Percentiles rank a stretch among this genome's conserved stretches.
These are phyloP conservation scores for Anisodus acutangulus DNA, from an alignment of 257 asterid species.

Conservation along the genomic window DNA sequence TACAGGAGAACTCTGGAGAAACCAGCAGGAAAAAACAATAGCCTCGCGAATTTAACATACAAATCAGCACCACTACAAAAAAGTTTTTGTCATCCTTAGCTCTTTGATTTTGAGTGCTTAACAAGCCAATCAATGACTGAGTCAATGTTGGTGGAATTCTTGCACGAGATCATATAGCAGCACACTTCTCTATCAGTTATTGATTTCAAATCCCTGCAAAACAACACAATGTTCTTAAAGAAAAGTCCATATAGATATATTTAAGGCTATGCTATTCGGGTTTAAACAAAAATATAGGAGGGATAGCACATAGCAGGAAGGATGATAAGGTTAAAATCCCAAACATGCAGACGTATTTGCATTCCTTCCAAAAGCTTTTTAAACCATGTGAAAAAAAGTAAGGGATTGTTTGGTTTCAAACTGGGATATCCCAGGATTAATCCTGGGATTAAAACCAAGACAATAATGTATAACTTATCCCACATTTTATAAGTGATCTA, in stretches of 20 bases:
- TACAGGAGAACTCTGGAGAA: slow-evolving; percentile 26
- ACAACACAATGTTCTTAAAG: slow-evolving; percentile 2
- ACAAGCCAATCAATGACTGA: slow-evolving; percentile 97
- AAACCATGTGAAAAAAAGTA: not conserved
- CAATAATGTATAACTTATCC: too few species aligned
- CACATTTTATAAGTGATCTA: too few species aligned
- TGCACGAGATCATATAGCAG: slow-evolving; percentile 99
- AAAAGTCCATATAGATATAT: not conserved
- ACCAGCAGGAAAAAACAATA: slow-evolving; percentile 15
- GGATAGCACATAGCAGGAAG: not conserved
- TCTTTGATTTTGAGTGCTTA: slow-evolving; percentile 91
- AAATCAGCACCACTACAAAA: slow-evolving; percentile 30
- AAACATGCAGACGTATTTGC: not conserved
- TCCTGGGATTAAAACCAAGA: too few species aligned
- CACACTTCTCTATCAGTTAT: slow-evolving; percentile 93
- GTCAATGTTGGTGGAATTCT: slow-evolving; percentile 90
- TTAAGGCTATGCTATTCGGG: not conserved
- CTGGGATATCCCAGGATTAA: too few species aligned
- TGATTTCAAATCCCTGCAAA: slow-evolving; percentile 80
- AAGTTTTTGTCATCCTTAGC: slow-evolving; percentile 43
- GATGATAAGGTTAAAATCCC: not conserved
- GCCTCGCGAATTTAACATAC: slow-evolving; percentile 39
- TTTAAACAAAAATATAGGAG: not conserved
- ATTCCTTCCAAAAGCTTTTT: not conserved
- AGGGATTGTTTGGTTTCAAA: not conserved